Evolutionary conservation across 352 stramenopile species (phyloP).

Genomic region (Globisporangium mamillatum): DNA sequence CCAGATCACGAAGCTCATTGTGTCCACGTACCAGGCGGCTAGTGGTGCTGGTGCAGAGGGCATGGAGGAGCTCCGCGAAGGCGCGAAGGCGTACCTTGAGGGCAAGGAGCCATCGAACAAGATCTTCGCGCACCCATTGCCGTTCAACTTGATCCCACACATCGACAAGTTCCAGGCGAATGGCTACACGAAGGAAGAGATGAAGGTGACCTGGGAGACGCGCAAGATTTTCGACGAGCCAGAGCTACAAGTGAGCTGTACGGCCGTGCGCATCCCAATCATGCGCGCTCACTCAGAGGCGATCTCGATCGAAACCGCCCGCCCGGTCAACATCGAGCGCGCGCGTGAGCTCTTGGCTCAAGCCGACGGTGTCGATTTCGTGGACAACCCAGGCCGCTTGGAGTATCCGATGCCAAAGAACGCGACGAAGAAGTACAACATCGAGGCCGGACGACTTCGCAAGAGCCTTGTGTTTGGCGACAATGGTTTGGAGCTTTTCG

Average conservation of each 20-base stretch:
- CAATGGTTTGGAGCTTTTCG: constrained; percentile 97
- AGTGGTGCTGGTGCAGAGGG: constrained; percentile 89
- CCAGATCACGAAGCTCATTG: constrained; percentile 93
- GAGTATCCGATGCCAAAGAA: constrained; percentile 98
- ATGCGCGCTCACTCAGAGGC: constrained; percentile 96
- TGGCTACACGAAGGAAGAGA: constrained; percentile 99
- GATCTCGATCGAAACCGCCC: constrained; percentile 94
- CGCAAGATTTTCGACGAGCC: constrained; percentile 96
- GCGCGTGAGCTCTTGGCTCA: constrained; percentile 81
- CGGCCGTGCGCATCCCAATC: constrained; percentile 96
- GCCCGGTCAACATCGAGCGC: constrained; percentile 81
- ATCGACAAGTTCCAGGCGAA: constrained; percentile 99
- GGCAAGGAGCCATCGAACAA: constrained; percentile 84
- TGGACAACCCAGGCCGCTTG: constrained; percentile 82
- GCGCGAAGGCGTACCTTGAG: constrained; percentile 69
- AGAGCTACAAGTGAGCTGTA: constrained; percentile 86
- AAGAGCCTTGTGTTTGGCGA: constrained; percentile 95
- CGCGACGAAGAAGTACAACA: constrained; percentile 96
- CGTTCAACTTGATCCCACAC: constrained; percentile 99
- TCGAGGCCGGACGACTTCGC: constrained; percentile 96
- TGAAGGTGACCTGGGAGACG: constrained; percentile 99
- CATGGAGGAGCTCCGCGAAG: constrained; percentile 95
- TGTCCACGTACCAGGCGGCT: constrained; percentile 94
- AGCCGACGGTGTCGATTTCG: constrained; percentile 93
- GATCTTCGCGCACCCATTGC: constrained; percentile 96